A percentile compares a stretch with the other conserved stretches of the same genome.
Conservation (phyloP, 2,329 filamentous ascomycete genomes). For the Alternaria rosae region DNA sequence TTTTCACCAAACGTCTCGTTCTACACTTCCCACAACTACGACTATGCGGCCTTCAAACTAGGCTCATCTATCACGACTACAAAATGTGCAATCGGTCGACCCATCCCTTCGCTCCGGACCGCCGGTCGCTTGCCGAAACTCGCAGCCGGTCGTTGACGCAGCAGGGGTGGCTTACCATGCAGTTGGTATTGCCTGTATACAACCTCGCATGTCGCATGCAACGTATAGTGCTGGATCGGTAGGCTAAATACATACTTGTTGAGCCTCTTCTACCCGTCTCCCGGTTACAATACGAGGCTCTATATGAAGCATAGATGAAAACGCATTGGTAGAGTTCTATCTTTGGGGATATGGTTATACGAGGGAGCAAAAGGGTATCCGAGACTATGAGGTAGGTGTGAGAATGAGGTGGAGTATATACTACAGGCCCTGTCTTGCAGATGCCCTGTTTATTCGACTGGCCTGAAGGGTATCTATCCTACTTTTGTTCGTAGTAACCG, state of each 20-base stretch:
- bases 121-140: neutral
- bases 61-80: neutral
- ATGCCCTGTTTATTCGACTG: too few relatives aligned
- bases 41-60: neutral
- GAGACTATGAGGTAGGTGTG: too few relatives aligned
- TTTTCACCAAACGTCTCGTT: neutral
- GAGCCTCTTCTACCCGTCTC: neutral
- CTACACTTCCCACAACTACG: neutral
- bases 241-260: neutral
- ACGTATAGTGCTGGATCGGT: neutral
- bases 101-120: neutral
- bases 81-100: neutral
- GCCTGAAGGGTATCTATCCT: too few relatives aligned
- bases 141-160: neutral
- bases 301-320: conserved; percentile 9
- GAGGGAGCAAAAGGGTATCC: too few relatives aligned
- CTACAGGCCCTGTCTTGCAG: too few relatives aligned
- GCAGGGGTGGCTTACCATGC: conserved; percentile 10
- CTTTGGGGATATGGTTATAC: neutral
- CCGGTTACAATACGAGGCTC: conserved; percentile 2
- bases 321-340: neutral
- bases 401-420: neutral
- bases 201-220: neutral
- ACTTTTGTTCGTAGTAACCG: too few relatives aligned
- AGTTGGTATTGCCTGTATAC: conserved; percentile 4